These are phyloP conservation scores for Colletotrichum shisoi DNA, from an alignment of 2,329 filamentous ascomycete genomes.

Conservation along the genomic window DNA sequence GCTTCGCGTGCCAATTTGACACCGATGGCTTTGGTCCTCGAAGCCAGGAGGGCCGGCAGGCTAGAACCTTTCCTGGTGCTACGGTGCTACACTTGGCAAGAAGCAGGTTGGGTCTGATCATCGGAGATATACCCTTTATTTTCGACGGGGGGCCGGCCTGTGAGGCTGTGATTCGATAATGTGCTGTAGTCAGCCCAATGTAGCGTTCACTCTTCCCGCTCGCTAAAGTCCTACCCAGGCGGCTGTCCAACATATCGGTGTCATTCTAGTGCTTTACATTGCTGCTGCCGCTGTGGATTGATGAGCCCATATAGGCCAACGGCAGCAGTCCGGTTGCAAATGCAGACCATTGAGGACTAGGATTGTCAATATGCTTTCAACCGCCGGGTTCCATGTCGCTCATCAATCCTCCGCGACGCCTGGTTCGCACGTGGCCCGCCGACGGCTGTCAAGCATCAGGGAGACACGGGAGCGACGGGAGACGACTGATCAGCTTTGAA, in stretches of 20 bases:
- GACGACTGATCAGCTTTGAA: conserved; percentile 27
- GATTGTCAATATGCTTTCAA: background rate
- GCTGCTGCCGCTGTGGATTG: background rate
- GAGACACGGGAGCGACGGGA: conserved; percentile 13
- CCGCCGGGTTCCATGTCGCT: background rate
- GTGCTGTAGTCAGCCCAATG: conserved; percentile 15
- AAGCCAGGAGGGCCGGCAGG: conserved; percentile 10
- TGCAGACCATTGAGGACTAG: background rate
- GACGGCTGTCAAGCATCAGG: background rate
- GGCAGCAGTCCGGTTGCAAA: background rate
- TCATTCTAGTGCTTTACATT: background rate
- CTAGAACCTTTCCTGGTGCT: conserved; percentile 25
- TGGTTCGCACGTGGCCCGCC: conserved; percentile 17
- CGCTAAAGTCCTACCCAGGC: conserved; percentile 8
- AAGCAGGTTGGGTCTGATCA: conserved; percentile 16
- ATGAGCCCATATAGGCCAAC: background rate
- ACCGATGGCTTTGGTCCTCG: conserved; percentile 13
- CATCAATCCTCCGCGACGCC: conserved; percentile 14
- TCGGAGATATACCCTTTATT: conserved; percentile 28
- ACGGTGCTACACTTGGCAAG: conserved; percentile 13
- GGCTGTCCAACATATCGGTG: conserved; percentile 2
- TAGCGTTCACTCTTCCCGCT: conserved; percentile 27
- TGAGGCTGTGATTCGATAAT: conserved; percentile 25
- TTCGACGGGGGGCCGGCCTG: conserved; percentile 20
- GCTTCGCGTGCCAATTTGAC: conserved; percentile 14